Evolutionary conservation across 2,329 filamentous ascomycete genomes (phyloP).

Genomic region (Paecilomyces formosus): DNA sequence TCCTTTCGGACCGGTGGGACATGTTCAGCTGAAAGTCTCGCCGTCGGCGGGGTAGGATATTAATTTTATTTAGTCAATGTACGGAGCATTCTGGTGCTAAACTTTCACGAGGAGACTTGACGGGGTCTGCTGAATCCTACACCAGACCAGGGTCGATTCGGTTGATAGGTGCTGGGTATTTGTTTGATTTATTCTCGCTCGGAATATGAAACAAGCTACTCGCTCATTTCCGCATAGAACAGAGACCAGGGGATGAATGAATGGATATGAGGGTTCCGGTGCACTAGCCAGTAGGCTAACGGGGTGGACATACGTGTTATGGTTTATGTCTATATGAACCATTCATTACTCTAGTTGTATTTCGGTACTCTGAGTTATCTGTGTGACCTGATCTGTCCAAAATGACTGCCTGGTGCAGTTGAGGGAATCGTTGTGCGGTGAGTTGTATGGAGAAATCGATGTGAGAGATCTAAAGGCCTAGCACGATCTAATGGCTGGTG

Average conservation of each 20-base stretch:
- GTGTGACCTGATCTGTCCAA: neutral
- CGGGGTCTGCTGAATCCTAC: no score
- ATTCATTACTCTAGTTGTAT: neutral
- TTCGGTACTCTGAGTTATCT: neutral
- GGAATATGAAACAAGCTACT: neutral
- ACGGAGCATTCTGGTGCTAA: no score
- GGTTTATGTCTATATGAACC: neutral
- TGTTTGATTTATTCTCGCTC: neutral
- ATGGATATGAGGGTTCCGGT: neutral
- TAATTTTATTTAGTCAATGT: no score
- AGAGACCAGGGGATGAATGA: neutral
- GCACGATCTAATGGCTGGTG: no score
- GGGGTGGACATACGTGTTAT: no score
- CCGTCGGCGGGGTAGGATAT: no score
- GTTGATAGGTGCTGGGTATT: neutral
- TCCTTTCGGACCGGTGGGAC: no score
- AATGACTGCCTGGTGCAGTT: no score
- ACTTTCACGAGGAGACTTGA: no score
- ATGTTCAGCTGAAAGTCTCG: no score
- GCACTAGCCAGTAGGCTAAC: neutral
- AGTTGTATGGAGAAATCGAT: neutral
- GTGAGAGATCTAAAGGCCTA: neutral
- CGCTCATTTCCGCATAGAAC: neutral
- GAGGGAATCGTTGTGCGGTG: no score
- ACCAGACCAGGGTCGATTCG: no score